Evolutionary conservation across 768 basidiomycete genomes (phyloP), one percentile per base, ranked within the genome.

Genomic region (Peribolospora baueri): DNA sequence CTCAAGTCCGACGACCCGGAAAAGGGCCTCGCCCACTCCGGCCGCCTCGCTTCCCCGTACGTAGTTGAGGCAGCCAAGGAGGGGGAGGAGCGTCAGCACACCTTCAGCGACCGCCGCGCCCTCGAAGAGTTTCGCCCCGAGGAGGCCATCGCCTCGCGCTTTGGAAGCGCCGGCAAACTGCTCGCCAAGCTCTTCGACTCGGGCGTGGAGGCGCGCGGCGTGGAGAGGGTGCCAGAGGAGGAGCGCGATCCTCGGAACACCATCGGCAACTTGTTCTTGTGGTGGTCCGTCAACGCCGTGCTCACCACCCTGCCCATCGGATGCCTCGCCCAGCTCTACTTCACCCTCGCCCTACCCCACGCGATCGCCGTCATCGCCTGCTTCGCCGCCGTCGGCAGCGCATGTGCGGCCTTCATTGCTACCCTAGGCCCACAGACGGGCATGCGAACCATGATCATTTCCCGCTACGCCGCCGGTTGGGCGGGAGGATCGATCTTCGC

Each of bases 381-480:
- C 60, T 76, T 76, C 56, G 68, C 68, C 41, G 70, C 71, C 14
- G 64, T 75, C 36, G 74, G 72, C 5, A 66, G 66, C 4, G 56
- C 68, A 5, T 64, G 66, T 6, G 70, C 72, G 0, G 73, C 74
- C 2, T 75, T 75, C 60, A 73, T 76, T 48, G 73, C 76, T 13
- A 75, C 70, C 5, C 65, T 77, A 7, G 76, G 76, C 1, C 75
- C 76, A 0, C 62, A 64, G 57, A 76, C 74, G 1, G 76, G 75
- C 8, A 64, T 77, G 36, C 68, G 75, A 5, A 76, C 74, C 0
- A 77, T 77, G 74, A 65, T 75, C 47, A 74, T 74, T 51, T 64
- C 70, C 3, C 68, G 75, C 2, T 75, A 69, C 57, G 71, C 70
- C 57, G 70, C 70, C 3, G 76, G 75, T 3, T 76, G 7, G 75